A percentile compares a stretch with the other conserved stretches of the same genome.
These are phyloP conservation scores for Cryptosporidium felis DNA, from an alignment of 169 alveolate genomes.

Conservation along the genomic window DNA sequence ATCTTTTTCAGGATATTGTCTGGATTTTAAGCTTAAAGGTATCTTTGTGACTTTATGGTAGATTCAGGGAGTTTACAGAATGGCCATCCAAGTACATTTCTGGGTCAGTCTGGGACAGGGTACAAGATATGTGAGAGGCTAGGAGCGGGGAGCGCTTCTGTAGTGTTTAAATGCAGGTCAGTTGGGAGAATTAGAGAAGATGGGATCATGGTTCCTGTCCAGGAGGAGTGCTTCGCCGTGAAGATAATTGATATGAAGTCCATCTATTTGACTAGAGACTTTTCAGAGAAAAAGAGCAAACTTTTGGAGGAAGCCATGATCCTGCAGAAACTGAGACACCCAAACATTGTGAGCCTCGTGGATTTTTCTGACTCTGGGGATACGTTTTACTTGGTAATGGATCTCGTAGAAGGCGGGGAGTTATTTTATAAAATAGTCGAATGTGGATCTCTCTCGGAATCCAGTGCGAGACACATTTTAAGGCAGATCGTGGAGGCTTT, in stretches of 20 bases:
- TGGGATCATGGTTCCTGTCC: conserved; percentile 45
- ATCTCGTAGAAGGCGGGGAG: conserved; percentile 91
- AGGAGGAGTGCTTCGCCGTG: conserved; percentile 62
- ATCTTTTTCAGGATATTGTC: too few relatives aligned
- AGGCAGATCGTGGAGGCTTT: conserved; percentile 81
- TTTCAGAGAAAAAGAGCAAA: conserved; percentile 22
- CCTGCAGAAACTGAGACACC: conserved; percentile 79
- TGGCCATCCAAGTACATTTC: conserved; percentile 8
- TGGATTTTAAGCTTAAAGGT: too few relatives aligned
- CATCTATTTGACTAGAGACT: conserved; percentile 14
- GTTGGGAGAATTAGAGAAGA: conserved; percentile 26
- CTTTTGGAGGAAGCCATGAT: conserved; percentile 80
- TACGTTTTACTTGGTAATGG: conserved; percentile 84
- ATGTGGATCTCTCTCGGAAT: conserved; percentile 77
- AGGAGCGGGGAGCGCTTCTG: conserved; percentile 72
- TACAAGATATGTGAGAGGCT: conserved; percentile 50
- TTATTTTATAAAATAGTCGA: conserved; percentile 86
- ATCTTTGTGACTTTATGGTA: neutral
- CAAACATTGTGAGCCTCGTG: conserved; percentile 80
- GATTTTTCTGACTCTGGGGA: conserved; percentile 80
- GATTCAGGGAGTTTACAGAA: neutral
- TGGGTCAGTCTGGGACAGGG: conserved; percentile 60
- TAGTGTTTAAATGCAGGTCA: conserved; percentile 35
- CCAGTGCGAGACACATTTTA: conserved; percentile 79
- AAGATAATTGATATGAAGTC: conserved; percentile 38